Evolutionary conservation across 1,284 basidiomycete genomes (phyloP), one percentile per base, ranked within the genome.

Genomic region (Trametes hirsuta): DNA sequence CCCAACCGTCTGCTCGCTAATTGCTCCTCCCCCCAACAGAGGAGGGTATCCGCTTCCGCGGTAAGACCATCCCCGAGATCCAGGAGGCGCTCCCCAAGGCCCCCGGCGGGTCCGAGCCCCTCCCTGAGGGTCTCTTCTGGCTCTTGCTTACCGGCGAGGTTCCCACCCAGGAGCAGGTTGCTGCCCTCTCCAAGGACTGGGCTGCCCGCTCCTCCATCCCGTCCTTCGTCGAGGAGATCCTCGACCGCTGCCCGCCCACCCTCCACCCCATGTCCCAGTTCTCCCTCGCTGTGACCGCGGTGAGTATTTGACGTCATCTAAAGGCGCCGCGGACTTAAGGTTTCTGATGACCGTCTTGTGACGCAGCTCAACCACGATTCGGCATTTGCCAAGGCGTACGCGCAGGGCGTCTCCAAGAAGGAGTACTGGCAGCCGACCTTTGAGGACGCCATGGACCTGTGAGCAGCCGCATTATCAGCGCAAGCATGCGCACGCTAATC

Each of bases 211-310:
- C 93, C 56, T 84, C 88, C 58, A 86, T 98, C 67, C 95, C 95
- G 51, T 88, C 91, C 63, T 95, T 96, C 70, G 91, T 97, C 40
- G 94, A 97, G 78, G 94, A 97, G 72, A 84, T 97, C 69, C 85
- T 98, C 58, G 95, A 98, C 80, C 82, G 92, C 74, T 95, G 93
- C 81, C 94, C 95, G 61, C 93, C 93, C 56, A 95, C 94, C 34
- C 84, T 97, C 56, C 95, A 97, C 78, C 95, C 95, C 66, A 98
- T 97, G 95, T 93, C 90, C 76, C 95, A 98, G 79, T 97, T 98
- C 81, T 90, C 90, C 74, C 82, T 97, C 72, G 95, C 95, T 64
- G 93, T 96, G 68, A 96, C 94, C 68, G 94, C 95, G 47, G 93
- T 95, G 75, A 65, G 87, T 80, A 36, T 14, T 59, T n/a, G 30